phyloP scores from a whole-genome alignment of 306 rosid genomes.

The Trichosanthes truncata region DNA sequence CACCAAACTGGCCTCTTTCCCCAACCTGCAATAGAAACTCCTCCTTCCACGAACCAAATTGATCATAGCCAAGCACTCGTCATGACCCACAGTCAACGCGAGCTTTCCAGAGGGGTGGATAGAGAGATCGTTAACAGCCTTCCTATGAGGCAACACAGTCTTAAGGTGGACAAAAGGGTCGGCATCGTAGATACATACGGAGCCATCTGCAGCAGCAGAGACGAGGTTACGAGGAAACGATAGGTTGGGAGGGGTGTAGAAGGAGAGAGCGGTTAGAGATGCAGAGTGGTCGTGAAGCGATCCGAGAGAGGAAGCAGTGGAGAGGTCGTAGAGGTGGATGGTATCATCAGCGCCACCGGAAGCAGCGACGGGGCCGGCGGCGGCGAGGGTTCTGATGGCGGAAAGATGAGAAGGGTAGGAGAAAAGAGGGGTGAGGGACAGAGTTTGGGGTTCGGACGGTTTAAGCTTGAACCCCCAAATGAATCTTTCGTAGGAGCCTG shows the following conservation, averaged over 20 bases:
- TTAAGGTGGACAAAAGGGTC: constrained; percentile 79
- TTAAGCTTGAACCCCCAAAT: constrained; percentile 81
- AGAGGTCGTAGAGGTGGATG: constrained; percentile 72
- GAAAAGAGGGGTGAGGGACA: constrained; percentile 54
- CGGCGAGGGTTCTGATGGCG: constrained; percentile 55
- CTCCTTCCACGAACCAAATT: constrained; percentile 70
- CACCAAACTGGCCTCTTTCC: constrained; percentile 58
- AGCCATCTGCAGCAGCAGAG: constrained; percentile 73
- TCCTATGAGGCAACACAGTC: constrained; percentile 46
- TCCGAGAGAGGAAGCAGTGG: constrained; percentile 64
- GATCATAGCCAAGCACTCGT: constrained; percentile 68
- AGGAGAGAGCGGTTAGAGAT: constrained; percentile 66
- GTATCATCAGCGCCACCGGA: constrained; percentile 89
- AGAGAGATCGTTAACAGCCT: constrained; percentile 60
- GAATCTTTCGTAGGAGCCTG: constrained; percentile 85
- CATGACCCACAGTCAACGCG: constrained; percentile 69
- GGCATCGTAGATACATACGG: constrained; percentile 59
- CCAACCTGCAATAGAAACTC: constrained; percentile 65
- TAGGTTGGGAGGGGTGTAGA: constrained; percentile 52
- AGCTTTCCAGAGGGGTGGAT: constrained; percentile 77
- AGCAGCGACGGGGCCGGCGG: constrained; percentile 62
- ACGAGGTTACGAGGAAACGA: constrained; percentile 78
- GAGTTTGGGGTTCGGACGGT: constrained; percentile 22
- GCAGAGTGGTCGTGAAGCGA: constrained; percentile 70
- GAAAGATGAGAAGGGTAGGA: constrained; percentile 85